These are phyloP conservation scores for Eleusine coracana DNA, from an alignment of 176 grass and related monocot genomes.

Conservation along the genomic window DNA sequence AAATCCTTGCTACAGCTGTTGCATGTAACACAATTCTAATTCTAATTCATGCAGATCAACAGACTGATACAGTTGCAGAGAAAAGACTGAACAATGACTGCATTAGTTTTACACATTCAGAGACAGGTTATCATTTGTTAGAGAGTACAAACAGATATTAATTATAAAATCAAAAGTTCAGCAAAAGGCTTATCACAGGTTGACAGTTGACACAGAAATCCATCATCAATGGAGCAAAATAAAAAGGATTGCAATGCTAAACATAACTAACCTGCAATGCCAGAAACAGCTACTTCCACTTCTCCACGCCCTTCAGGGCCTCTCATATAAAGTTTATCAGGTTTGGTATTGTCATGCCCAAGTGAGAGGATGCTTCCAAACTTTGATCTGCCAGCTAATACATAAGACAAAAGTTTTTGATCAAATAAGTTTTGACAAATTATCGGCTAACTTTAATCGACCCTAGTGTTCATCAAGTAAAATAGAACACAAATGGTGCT, in stretches of 20 bases:
- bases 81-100: too few relatives aligned
- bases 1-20: not conserved
- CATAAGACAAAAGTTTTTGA: not conserved
- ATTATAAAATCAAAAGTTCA: too few relatives aligned
- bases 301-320: slow-evolving; percentile 93
- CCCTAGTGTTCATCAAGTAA: not conserved
- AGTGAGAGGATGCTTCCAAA: slow-evolving; percentile 80
- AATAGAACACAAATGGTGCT: slow-evolving; percentile 3
- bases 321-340: slow-evolving; percentile 85
- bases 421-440: not conserved
- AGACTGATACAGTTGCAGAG: too few relatives aligned
- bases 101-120: too few relatives aligned
- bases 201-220: too few relatives aligned
- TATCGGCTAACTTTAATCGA: not conserved
- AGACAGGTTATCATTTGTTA: too few relatives aligned
- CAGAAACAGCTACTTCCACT: slow-evolving; percentile 97
- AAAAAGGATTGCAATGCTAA: not conserved
- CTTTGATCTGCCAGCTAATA: slow-evolving; percentile 77
- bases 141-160: too few relatives aligned
- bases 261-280: slow-evolving; percentile 65
- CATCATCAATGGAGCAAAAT: too few relatives aligned
- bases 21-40: too few relatives aligned
- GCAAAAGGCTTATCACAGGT: too few relatives aligned
- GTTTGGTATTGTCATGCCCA: slow-evolving; percentile 62
- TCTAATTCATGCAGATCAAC: too few relatives aligned